A percentile compares a stretch with the other conserved stretches of the same genome.
Conservation (phyloP, 2,329 filamentous ascomycete genomes). For the Venturia pyrina region DNA sequence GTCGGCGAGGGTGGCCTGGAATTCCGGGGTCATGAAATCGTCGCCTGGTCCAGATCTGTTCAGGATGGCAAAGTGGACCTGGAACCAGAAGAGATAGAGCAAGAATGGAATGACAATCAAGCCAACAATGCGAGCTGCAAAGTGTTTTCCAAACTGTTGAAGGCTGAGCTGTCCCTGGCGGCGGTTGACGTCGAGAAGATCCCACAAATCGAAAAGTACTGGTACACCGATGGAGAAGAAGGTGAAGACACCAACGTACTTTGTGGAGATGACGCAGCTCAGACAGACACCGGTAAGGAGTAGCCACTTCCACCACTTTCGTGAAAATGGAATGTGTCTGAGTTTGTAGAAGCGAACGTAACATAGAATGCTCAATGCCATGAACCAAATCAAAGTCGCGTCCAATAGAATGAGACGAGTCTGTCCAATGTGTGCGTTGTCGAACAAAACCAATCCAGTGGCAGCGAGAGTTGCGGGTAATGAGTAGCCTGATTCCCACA, state of each 20-base stretch:
- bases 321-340: conserved; percentile 75
- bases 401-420: conserved; percentile 91
- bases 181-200: conserved; percentile 80
- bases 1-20: conserved; percentile 93
- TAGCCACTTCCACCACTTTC: conserved; percentile 99
- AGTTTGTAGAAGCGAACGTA: conserved; percentile 98
- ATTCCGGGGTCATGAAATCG: conserved; percentile 97
- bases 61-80: conserved; percentile 92
- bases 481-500: conserved; percentile 99
- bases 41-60: conserved; percentile 85
- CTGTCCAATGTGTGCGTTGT: conserved; percentile 96
- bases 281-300: conserved; percentile 87
- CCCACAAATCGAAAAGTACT: conserved; percentile 91
- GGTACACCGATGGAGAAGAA: conserved; percentile 95
- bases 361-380: conserved; percentile 86
- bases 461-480: conserved; percentile 85
- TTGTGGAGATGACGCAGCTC: conserved; percentile 96
- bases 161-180: conserved; percentile 71
- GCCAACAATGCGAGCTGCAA: conserved; percentile 73
- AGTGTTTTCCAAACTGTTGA: conserved; percentile 76
- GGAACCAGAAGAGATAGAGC: conserved; percentile 99
- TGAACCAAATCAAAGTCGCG: conserved; percentile 86
- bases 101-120: conserved; percentile 88
- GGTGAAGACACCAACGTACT: conserved; percentile 94
- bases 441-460: conserved; percentile 77